phyloP scores from a whole-genome alignment of 2,329 filamentous ascomycete species.

The Penicillium hordei region DNA sequence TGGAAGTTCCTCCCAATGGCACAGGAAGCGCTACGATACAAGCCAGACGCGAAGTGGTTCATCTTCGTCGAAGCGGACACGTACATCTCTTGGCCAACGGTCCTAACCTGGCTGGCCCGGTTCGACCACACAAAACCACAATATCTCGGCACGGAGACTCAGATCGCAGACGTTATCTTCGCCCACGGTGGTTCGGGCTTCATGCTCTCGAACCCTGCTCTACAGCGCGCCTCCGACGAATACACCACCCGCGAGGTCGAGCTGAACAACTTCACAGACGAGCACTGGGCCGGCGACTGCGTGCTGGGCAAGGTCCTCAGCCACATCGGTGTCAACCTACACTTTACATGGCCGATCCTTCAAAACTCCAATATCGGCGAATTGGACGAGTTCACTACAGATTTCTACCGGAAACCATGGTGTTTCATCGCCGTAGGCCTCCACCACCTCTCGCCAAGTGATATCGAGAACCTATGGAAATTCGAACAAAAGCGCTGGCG shows the following conservation, averaged over 20 bases:
- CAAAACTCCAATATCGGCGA: constrained; percentile 46
- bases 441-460: constrained; percentile 48
- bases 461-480: constrained; percentile 46
- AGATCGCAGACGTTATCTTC: constrained; percentile 52
- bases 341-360: constrained; percentile 51
- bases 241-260: constrained; percentile 44
- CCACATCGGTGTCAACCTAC: constrained; percentile 48
- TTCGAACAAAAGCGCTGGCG: constrained; percentile 57
- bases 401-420: constrained; percentile 47
- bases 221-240: constrained; percentile 46
- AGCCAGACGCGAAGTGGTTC: constrained; percentile 56
- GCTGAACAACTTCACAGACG: constrained; percentile 48
- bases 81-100: constrained; percentile 55
- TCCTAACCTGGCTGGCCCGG: constrained; percentile 54
- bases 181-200: constrained; percentile 57
- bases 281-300: constrained; percentile 53
- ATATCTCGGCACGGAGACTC: constrained; percentile 57
- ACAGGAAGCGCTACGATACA: constrained; percentile 47
- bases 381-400: constrained; percentile 44
- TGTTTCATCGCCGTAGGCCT: constrained; percentile 53
- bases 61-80: constrained; percentile 62
- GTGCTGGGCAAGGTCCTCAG: constrained; percentile 50
- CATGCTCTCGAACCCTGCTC: constrained; percentile 51
- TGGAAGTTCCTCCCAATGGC: constrained; percentile 60
- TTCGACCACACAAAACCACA: constrained; percentile 50